Conservation (phyloP, 495 filamentous ascomycete genomes). For the Pseudevernia furfuracea region DNA sequence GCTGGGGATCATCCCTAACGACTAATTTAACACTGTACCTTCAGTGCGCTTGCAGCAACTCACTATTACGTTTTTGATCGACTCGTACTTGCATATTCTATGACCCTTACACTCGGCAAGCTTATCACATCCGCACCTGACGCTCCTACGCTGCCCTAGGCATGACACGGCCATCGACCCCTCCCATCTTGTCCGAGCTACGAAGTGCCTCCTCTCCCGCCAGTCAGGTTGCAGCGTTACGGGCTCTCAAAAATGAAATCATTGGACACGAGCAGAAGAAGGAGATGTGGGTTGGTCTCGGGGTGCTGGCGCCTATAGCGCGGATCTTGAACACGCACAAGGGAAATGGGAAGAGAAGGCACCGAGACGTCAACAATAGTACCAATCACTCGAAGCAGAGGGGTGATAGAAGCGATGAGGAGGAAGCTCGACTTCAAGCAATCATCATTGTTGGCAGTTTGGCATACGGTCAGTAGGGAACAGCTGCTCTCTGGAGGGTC, state of each 20-base stretch:
- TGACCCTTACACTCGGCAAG: conserved; percentile 17
- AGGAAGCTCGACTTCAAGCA: conserved; percentile 66
- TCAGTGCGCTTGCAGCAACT: conserved; percentile 6
- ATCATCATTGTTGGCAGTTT: conserved; percentile 75
- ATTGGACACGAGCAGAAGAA: conserved; percentile 86
- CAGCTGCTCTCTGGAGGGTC: conserved; percentile 3
- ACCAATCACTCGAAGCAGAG: conserved; percentile 22
- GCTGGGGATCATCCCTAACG: background rate
- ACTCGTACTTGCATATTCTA: conserved; percentile 12
- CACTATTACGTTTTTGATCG: conserved; percentile 15
- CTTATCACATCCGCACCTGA: conserved; percentile 23
- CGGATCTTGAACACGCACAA: conserved; percentile 45
- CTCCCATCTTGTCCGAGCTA: conserved; percentile 55
- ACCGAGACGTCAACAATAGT: conserved; percentile 33
- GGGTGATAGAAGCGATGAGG: conserved; percentile 41
- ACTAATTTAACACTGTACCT: background rate
- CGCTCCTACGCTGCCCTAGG: conserved; percentile 6
- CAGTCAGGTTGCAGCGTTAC: conserved; percentile 57
- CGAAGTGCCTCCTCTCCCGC: conserved; percentile 50
- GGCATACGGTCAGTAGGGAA: conserved; percentile 59
- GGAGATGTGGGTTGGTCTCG: conserved; percentile 60
- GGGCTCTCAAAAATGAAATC: conserved; percentile 75
- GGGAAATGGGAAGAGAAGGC: conserved; percentile 34
- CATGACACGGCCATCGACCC: conserved; percentile 44
- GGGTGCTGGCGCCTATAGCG: conserved; percentile 61